These are phyloP conservation scores for Acer negundo DNA, from an alignment of 345 rosid genomes.

Conservation along the genomic window DNA sequence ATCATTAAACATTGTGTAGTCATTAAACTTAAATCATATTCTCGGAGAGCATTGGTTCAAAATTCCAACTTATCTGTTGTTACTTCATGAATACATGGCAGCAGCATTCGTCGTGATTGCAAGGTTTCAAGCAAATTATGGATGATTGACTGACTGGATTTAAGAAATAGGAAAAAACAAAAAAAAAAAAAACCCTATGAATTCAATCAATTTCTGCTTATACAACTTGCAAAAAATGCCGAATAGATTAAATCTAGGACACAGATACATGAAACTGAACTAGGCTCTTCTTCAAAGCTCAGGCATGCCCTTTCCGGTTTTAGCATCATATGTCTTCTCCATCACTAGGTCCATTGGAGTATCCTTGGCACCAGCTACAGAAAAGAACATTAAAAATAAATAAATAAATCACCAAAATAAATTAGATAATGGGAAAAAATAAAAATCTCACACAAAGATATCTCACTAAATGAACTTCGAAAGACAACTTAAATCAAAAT, in stretches of 20 bases:
- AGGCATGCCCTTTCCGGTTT: slow-evolving; percentile 95
- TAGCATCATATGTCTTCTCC: slow-evolving; percentile 84
- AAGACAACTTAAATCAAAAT: not conserved
- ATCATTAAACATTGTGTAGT: too few species aligned
- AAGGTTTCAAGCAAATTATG: not conserved
- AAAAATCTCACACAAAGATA: not conserved
- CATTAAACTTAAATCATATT: too few species aligned
- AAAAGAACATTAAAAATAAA: not conserved
- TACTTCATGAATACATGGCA: not conserved
- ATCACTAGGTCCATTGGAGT: slow-evolving; percentile 75
- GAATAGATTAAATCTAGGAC: not conserved
- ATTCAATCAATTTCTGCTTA: slow-evolving; percentile 1
- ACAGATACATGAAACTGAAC: not conserved
- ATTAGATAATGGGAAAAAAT: not conserved
- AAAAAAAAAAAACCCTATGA: not conserved
- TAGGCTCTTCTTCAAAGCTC: slow-evolving; percentile 52
- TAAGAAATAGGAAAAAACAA: not conserved
- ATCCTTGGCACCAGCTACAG: slow-evolving; percentile 90
- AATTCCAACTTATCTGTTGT: not conserved
- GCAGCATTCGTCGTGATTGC: not conserved
- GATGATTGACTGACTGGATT: not conserved
- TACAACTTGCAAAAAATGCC: not conserved
- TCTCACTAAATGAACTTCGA: not conserved
- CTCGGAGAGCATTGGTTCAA: not conserved
- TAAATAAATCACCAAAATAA: slow-evolving; percentile 5